Percentiles rank a stretch among this genome's conserved stretches.
Evolutionary conservation across 148 eudicot genomes (phyloP).

Genomic region (Vaccinium corymbosum): DNA sequence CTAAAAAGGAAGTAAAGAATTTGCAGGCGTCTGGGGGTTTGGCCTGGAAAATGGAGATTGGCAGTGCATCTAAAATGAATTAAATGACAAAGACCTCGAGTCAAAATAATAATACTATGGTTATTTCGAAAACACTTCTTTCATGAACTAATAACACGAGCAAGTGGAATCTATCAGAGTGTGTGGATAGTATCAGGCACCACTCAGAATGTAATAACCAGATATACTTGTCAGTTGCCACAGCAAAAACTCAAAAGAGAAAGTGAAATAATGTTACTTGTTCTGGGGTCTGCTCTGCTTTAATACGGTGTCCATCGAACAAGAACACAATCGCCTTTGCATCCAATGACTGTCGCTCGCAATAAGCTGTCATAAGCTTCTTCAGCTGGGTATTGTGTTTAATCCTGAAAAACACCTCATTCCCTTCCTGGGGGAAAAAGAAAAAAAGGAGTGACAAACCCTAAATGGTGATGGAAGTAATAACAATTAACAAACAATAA

Average conservation of each 20-base stretch:
- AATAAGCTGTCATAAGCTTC: constrained; percentile 10
- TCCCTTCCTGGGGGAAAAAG: background rate
- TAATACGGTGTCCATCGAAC: constrained; percentile 1
- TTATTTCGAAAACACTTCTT: background rate
- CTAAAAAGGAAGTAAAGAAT: background rate
- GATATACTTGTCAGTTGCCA: background rate
- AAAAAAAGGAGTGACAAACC: background rate
- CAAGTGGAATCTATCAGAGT: background rate
- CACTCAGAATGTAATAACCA: background rate
- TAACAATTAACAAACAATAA: background rate
- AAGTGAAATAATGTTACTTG: background rate
- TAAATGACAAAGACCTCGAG: background rate
- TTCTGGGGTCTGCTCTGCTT: constrained; percentile 6
- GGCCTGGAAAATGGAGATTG: background rate
- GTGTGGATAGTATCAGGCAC: background rate
- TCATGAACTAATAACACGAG: background rate
- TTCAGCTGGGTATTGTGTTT: background rate
- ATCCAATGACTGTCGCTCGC: constrained; percentile 1
- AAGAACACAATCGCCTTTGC: background rate
- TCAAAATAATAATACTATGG: background rate
- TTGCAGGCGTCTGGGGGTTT: background rate
- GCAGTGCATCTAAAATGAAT: background rate
- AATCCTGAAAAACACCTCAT: constrained; percentile 7
- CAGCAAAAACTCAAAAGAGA: background rate
- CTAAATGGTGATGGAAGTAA: background rate